Conservation (phyloP, 371 early-diverging fungal genomes). For the Actinomortierella wolfii region DNA sequence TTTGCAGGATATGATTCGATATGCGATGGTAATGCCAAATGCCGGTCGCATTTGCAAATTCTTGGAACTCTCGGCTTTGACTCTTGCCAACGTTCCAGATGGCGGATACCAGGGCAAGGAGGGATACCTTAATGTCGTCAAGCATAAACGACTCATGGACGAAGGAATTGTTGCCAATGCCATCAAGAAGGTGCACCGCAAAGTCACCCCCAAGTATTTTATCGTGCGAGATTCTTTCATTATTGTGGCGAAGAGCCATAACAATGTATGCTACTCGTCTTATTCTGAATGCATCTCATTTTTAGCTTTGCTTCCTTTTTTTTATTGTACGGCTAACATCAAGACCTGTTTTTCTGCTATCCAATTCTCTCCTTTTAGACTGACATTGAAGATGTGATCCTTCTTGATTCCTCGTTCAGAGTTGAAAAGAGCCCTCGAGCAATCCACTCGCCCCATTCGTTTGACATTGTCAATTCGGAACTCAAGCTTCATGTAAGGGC, state of each 20-base stretch:
- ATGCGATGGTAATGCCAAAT: conserved; percentile 44
- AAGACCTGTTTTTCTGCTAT: too few species aligned
- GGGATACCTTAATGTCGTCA: conserved; percentile 40
- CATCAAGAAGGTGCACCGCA: conserved; percentile 42
- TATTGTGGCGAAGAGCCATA: conserved; percentile 42
- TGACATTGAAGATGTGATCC: conserved; percentile 43
- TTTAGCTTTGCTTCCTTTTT: neutral
- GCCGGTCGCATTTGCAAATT: conserved; percentile 48
- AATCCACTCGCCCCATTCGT: conserved; percentile 39
- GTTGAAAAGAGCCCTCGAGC: conserved; percentile 38
- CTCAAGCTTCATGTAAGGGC: conserved; percentile 43
- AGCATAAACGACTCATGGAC: conserved; percentile 42
- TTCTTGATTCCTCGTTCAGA: conserved; percentile 40
- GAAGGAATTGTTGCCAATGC: conserved; percentile 38
- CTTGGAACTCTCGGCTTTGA: conserved; percentile 42
- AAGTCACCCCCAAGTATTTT: conserved; percentile 42
- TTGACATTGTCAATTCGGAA: conserved; percentile 40
- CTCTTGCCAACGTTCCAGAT: conserved; percentile 36
- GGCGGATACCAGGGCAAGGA: conserved; percentile 47
- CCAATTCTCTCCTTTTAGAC: conserved; percentile 34
- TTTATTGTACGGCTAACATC: neutral
- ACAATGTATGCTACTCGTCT: conserved; percentile 45
- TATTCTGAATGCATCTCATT: neutral
- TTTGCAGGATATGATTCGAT: conserved; percentile 43
- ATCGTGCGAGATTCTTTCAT: conserved; percentile 45